phyloP scores from a whole-genome alignment of 495 filamentous ascomycete genomes.

The Bacidia gigantensis region DNA sequence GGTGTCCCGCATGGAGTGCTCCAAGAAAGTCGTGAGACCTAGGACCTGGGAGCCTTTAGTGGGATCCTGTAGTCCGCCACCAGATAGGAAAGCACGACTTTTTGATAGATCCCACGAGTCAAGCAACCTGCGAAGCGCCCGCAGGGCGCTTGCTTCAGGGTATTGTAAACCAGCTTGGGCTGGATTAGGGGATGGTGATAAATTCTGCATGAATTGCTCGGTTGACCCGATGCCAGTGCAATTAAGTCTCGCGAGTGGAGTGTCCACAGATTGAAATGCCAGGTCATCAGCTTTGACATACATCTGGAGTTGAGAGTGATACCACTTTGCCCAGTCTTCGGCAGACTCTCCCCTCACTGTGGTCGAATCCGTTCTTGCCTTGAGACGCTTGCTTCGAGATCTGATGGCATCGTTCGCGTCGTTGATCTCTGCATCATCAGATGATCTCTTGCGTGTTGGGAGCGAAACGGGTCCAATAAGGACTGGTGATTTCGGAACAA shows the following conservation, averaged over 20 bases:
- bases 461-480: constrained; percentile 9
- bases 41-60: constrained; percentile 34
- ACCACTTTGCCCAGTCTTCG: constrained; percentile 55
- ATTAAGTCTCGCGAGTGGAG: constrained; percentile 52
- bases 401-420: constrained; percentile 44
- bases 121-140: constrained; percentile 41
- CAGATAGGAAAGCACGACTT: constrained; percentile 40
- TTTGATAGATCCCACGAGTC: constrained; percentile 47
- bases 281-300: constrained; percentile 60
- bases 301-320: constrained; percentile 54
- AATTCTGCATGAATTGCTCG: constrained; percentile 25
- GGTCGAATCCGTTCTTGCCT: constrained; percentile 50
- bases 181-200: constrained; percentile 14
- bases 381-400: constrained; percentile 69
- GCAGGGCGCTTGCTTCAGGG: constrained; percentile 25
- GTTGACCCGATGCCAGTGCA: constrained; percentile 38
- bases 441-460: constrained; percentile 36
- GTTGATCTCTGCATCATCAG: constrained; percentile 34
- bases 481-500: too few species aligned
- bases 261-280: constrained; percentile 55
- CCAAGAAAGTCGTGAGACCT: constrained; percentile 61
- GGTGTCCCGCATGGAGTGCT: constrained; percentile 54
- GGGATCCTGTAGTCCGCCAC: constrained; percentile 34
- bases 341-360: constrained; percentile 36
- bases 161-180: constrained; percentile 4